Evolutionary conservation across 2,329 filamentous ascomycete genomes (phyloP), one percentile per base, ranked within the genome.

Genomic region (Xylariaceae sp.): DNA sequence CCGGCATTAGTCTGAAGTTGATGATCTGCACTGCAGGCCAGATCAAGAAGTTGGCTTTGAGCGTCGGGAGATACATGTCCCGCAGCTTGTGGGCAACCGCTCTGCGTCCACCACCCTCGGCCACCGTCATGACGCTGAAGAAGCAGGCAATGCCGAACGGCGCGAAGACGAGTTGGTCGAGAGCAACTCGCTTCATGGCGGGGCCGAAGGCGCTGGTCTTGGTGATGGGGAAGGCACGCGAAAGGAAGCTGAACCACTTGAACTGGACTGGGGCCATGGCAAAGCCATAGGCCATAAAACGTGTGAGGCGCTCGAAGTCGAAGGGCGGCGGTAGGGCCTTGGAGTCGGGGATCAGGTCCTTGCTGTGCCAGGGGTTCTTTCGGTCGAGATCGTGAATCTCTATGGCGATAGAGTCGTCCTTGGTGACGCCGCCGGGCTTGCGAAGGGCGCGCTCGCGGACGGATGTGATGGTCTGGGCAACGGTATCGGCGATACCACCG

Each of bases 281-380:
- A 69, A 97, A 96, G 61, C 89, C 89, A 64, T 97, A 98, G 4
- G 87, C 85, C 89, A 97, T 96, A 72, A 97, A 98, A 36, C 93
- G 78, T 2, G 88, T 91, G 49, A 96, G 73, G 37, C 93, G 82
- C 69, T 97, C 93, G 57, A 97, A 97, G 66, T 98, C 91, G 60
- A 98, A 97, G 0, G 89, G 82, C 3, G 89, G 86, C 19, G 89
- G 87, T 0, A 85, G 74, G 9, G 64, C 59, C 54, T 75, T 79
- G 22, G 77, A 76, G 24, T 79, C 73, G 42, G 82, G 78, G 39
- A 89, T 81, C 34, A 89, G 67, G 33, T 90, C 87, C 32, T 69
- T 71, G 38, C 65, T 79, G 67, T 60, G 74, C 42, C 79, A 78
- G 0, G 85, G 81, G 59, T 86, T 86, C 68, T 90, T 89, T 62